Evolutionary conservation across 2,329 filamentous ascomycete genomes (phyloP).

Genomic region (Elsinoe fawcettii): DNA sequence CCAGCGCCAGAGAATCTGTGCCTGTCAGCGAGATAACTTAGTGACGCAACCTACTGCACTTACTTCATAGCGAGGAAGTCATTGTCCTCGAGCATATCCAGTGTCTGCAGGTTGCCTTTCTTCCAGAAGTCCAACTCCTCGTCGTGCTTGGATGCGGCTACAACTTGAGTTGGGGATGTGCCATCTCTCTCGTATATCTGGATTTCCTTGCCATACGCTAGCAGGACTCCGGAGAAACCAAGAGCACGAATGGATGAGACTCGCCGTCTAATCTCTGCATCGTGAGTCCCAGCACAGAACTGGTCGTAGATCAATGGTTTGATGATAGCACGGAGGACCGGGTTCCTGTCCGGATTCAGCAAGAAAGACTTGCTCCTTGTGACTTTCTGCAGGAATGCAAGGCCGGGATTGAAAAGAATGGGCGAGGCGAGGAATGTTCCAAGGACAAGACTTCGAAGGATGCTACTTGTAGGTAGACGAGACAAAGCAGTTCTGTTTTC

Average conservation of each 20-base stretch:
- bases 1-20: slow-evolving; percentile 44
- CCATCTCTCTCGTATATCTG: slow-evolving; percentile 22
- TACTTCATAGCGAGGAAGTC: slow-evolving; percentile 48
- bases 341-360: slow-evolving; percentile 43
- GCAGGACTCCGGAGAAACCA: slow-evolving; percentile 47
- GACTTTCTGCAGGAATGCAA: slow-evolving; percentile 31
- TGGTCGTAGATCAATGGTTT: slow-evolving; percentile 48
- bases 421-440: slow-evolving; percentile 28
- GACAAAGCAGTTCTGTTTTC: slow-evolving; percentile 17
- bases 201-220: slow-evolving; percentile 48
- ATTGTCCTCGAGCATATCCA: slow-evolving; percentile 45
- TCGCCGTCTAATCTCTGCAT: slow-evolving; percentile 40
- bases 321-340: slow-evolving; percentile 37
- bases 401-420: slow-evolving; percentile 26
- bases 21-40: slow-evolving; percentile 7
- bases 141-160: slow-evolving; percentile 16
- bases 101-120: slow-evolving; percentile 45
- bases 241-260: slow-evolving; percentile 40
- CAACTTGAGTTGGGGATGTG: slow-evolving; percentile 19
- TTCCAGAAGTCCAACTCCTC: slow-evolving; percentile 41
- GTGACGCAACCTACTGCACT: slow-evolving; percentile 17
- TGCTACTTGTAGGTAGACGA: slow-evolving; percentile 21
- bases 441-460: slow-evolving; percentile 28
- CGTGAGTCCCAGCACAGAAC: slow-evolving; percentile 49
- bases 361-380: slow-evolving; percentile 38